phyloP scores from a whole-genome alignment of 139 green algal genomes.

The Chlamydomonas applanata region DNA sequence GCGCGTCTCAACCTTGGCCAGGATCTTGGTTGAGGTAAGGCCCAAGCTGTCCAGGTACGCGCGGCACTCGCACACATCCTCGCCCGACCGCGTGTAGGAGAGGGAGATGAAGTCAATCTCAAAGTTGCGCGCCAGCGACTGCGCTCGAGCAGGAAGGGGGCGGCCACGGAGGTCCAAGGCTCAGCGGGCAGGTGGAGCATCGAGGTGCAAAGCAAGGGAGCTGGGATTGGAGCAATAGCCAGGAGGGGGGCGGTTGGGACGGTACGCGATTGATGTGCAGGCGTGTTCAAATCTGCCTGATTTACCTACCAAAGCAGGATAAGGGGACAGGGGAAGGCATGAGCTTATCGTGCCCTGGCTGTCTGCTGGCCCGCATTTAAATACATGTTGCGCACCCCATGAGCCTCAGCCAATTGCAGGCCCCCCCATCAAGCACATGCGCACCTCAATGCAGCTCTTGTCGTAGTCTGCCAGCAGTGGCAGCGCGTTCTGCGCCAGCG shows the following conservation, averaged over 20 bases:
- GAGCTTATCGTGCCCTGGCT: no score
- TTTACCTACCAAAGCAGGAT: neutral
- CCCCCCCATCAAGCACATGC: no score
- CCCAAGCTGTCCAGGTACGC: constrained; percentile 64
- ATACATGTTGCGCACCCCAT: no score
- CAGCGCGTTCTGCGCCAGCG: constrained; percentile 87
- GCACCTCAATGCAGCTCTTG: constrained; percentile 52
- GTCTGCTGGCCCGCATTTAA: no score
- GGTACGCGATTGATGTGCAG: no score
- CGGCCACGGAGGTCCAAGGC: neutral
- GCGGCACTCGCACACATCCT: constrained; percentile 71
- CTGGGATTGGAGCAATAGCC: neutral
- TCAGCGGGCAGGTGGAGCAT: no score
- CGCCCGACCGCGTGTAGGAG: constrained; percentile 64
- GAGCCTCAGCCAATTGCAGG: no score
- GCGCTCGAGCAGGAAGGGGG: neutral
- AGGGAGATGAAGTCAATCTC: constrained; percentile 82
- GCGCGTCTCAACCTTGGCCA: constrained; percentile 78
- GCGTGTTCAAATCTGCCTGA: no score
- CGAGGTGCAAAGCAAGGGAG: neutral
- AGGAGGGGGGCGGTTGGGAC: no score
- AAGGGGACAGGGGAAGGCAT: no score
- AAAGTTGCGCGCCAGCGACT: neutral
- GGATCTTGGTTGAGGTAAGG: constrained; percentile 68
- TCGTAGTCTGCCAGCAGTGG: constrained; percentile 73